A percentile compares a stretch with the other conserved stretches of the same genome.
Conservation (phyloP, 2,329 filamentous ascomycete genomes). For the Apiospora saccharicola region DNA sequence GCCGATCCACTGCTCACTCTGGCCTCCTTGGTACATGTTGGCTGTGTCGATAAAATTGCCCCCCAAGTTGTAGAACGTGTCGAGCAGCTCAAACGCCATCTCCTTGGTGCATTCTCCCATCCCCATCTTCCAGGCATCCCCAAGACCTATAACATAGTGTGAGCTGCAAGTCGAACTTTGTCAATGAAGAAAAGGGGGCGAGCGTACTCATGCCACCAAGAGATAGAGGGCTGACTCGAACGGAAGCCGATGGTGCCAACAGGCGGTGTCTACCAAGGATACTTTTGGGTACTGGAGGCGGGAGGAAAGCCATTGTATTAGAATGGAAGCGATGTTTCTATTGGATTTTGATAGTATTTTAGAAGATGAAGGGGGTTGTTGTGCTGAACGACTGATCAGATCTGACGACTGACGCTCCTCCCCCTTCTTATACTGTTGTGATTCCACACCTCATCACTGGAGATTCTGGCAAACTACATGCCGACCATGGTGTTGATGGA, state of each 20-base stretch:
- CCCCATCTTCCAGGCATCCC: slow-evolving; percentile 64
- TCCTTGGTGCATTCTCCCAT: slow-evolving; percentile 57
- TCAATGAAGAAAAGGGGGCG: background rate
- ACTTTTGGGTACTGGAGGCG: slow-evolving; percentile 19
- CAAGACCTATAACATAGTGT: slow-evolving; percentile 40
- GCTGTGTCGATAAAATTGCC: slow-evolving; percentile 75
- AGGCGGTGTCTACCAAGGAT: slow-evolving; percentile 45
- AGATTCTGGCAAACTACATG: background rate
- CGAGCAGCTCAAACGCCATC: slow-evolving; percentile 62
- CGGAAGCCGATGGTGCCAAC: slow-evolving; percentile 56
- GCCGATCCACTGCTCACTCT: slow-evolving; percentile 65
- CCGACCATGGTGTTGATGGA: background rate
- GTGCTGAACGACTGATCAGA: background rate
- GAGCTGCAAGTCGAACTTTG: background rate
- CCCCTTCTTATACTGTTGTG: background rate
- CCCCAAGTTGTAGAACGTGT: slow-evolving; percentile 62
- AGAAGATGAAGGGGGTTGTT: background rate
- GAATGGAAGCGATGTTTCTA: background rate
- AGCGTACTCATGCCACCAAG: slow-evolving; percentile 57
- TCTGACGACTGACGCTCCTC: background rate
- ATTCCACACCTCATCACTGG: background rate
- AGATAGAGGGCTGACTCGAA: slow-evolving; percentile 60
- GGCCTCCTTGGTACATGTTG: slow-evolving; percentile 64
- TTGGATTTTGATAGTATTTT: background rate
- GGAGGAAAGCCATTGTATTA: slow-evolving; percentile 10